Evolutionary conservation across 306 rosid species (phyloP).

Genomic region (Lablab purpureus): DNA sequence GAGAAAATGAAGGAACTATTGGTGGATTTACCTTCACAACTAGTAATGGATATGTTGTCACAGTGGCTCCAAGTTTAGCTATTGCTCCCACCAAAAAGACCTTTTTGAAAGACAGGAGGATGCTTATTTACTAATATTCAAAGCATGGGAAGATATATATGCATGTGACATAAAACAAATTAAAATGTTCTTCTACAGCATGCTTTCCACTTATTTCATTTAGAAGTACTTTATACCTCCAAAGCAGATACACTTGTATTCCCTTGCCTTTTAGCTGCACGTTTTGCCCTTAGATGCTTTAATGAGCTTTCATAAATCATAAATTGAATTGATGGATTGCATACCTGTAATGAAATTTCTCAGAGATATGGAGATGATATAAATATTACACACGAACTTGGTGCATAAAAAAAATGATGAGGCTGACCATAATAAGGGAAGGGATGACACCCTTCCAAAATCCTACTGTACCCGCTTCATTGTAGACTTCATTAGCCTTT

Average conservation of each 20-base stretch:
- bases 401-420: conserved; percentile 32
- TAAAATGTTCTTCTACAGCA: conserved; percentile 22
- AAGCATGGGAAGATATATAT: conserved; percentile 31
- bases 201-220: conserved; percentile 32
- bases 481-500: conserved; percentile 69
- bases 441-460: conserved; percentile 93
- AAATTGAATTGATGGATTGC: conserved; percentile 90
- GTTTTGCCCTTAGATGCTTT: conserved; percentile 67
- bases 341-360: conserved; percentile 61
- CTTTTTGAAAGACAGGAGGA: conserved; percentile 51
- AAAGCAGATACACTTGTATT: conserved; percentile 60
- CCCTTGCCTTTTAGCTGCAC: conserved; percentile 59
- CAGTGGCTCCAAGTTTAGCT: conserved; percentile 90
- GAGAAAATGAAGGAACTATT: conserved; percentile 30
- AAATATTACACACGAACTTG: conserved; percentile 16
- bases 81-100: conserved; percentile 80
- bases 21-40: conserved; percentile 78
- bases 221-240: conserved; percentile 59
- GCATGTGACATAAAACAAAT: conserved; percentile 33
- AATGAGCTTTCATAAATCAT: conserved; percentile 80
- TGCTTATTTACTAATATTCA: conserved; percentile 35
- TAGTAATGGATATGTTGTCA: conserved; percentile 74
- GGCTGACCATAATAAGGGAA: conserved; percentile 81
- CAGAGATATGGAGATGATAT: conserved; percentile 8
- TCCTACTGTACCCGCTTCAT: conserved; percentile 74